Base-by-base conservation (phyloP, 2,329 filamentous ascomycete species). In the Penicillium sp. region DNA sequence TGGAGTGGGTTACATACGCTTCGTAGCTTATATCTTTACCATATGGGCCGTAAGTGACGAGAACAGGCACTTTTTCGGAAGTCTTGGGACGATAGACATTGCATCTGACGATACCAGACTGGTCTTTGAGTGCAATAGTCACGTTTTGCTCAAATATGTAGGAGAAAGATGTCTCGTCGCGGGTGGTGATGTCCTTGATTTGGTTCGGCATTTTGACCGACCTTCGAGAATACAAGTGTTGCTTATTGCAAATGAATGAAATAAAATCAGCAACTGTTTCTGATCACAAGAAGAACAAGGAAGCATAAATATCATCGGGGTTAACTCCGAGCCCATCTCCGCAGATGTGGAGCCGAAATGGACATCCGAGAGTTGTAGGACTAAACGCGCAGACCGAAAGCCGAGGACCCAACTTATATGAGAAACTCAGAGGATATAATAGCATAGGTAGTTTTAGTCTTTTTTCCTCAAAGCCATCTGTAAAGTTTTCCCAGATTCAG, bases 21-120 rank as follows among this genome's bases (percentile, higher is more conserved):
- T 77, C 74, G 66, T 89, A 89, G 18, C 78, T 81, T 34, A 89
- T 87, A 61, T 90, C 87, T 61, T 90, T 90, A 43, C 88, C 87
- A 58, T 90, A 90, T 0, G 88, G 88, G 0, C 87, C 87, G 59
- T 90, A 90, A 0, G 87, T 90, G 2, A 88, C 82, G 8, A 90
- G 68, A 0, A 88, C 86, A 0, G 88, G 87, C 21, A 58, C 56
- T 68, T 74, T 62, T 21, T 75, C 68, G 1, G 56, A 41, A 40
- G 53, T 57, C 44, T 78, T 80, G 1, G 79, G 79, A 2, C 79
- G 71, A 58, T 81, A 83, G 2, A 82, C 75, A 64, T 82, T 83
- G 63, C 73, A 77, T 10, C 80, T 68, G 4, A 82, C 73, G 3
- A 79, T 66, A 3, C 77, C 75, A 5, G 63, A 60, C 13, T 54